Evolutionary conservation across 1,284 basidiomycete species (phyloP).

Genomic region (Cryptococcus amylolentus): DNA sequence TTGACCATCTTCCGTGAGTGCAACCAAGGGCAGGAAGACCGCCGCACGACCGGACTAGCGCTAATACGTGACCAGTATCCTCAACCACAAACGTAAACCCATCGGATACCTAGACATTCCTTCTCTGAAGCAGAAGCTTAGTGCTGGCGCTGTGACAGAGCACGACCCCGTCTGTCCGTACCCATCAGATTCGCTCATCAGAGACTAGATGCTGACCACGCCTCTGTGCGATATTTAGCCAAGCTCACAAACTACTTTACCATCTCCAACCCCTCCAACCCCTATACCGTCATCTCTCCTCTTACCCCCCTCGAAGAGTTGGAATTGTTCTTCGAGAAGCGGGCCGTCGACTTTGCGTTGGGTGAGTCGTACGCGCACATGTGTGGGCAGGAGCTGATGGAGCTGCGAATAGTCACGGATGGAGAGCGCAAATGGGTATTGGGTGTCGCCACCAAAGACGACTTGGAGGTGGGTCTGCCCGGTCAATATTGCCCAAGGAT

Average conservation of each 20-base stretch:
- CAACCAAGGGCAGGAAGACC: not conserved
- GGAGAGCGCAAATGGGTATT: slow-evolving; percentile 76
- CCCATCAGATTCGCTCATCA: no score
- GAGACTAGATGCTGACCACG: not conserved
- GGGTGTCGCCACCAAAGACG: slow-evolving; percentile 72
- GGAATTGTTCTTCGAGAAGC: slow-evolving; percentile 65
- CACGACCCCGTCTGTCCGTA: slow-evolving; percentile 51
- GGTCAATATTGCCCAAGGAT: not conserved
- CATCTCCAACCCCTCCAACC: slow-evolving; percentile 55
- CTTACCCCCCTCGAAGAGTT: slow-evolving; percentile 69
- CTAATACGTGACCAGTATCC: slow-evolving; percentile 58
- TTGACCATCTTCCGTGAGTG: slow-evolving; percentile 79
- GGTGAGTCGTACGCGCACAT: slow-evolving; percentile 52
- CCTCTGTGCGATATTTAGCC: slow-evolving; percentile 46
- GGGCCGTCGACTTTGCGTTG: slow-evolving; percentile 65
- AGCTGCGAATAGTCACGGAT: slow-evolving; percentile 66
- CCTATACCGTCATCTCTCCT: slow-evolving; percentile 75
- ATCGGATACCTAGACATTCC: slow-evolving; percentile 78
- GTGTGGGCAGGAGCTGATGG: slow-evolving; percentile 2
- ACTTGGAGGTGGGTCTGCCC: slow-evolving; percentile 61
- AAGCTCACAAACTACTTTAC: slow-evolving; percentile 73
- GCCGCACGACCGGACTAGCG: not conserved
- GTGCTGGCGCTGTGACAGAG: slow-evolving; percentile 64
- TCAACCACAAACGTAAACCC: slow-evolving; percentile 66
- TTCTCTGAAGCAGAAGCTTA: slow-evolving; percentile 69